These are phyloP conservation scores for Physocladia obscura DNA, from an alignment of 192 early-diverging fungal species.

Conservation along the genomic window DNA sequence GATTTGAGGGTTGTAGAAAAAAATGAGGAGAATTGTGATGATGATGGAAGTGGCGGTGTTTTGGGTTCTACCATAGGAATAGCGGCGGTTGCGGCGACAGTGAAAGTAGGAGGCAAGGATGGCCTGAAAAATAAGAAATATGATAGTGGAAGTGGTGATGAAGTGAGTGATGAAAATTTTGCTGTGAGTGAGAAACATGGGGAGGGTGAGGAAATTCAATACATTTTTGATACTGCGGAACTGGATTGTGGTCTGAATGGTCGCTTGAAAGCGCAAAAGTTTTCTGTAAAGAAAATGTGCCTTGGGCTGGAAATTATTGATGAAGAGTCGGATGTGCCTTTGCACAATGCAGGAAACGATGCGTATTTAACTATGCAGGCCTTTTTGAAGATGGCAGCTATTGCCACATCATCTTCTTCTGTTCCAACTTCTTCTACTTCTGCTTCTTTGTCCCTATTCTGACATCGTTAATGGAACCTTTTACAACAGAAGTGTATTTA, in stretches of 20 bases:
- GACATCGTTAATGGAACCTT: too few species aligned
- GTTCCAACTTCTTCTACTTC: too few species aligned
- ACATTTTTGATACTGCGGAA: slow-evolving; percentile 14
- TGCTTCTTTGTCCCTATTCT: too few species aligned
- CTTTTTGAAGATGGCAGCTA: slow-evolving; percentile 24
- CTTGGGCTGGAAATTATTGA: slow-evolving; percentile 7
- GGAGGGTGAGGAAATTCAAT: neutral
- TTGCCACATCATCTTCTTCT: too few species aligned
- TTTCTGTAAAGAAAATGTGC: slow-evolving; percentile 21
- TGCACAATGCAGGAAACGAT: slow-evolving; percentile 26
- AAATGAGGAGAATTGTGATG: neutral
- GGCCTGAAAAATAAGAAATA: neutral
- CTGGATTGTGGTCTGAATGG: slow-evolving; percentile 20
- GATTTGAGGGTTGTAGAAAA: neutral
- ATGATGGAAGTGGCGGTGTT: neutral
- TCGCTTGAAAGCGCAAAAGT: slow-evolving; percentile 12
- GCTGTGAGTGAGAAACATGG: neutral
- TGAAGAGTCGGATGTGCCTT: slow-evolving; percentile 15
- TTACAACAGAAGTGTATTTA: too few species aligned
- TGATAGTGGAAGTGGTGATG: neutral
- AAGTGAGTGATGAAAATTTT: neutral
- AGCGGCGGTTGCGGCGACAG: neutral
- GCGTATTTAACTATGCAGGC: slow-evolving; percentile 27
- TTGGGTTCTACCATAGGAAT: too few species aligned
- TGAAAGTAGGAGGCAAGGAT: neutral